Conservation (phyloP, 306 rosid genomes). For the Citrullus mucosospermus region DNA sequence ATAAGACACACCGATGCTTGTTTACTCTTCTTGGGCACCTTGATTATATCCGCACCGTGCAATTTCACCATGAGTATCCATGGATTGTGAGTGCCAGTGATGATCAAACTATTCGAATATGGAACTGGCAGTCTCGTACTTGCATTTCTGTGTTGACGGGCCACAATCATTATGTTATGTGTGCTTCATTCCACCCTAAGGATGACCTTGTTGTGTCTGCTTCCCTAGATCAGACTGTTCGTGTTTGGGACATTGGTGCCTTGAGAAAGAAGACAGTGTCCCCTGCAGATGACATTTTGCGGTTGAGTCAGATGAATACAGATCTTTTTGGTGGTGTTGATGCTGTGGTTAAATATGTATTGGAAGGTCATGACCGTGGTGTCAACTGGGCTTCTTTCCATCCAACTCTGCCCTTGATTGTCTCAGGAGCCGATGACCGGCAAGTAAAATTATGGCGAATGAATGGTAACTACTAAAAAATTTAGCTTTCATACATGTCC, state of each 20-base stretch:
- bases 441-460: slow-evolving; percentile 95
- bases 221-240: slow-evolving; percentile 91
- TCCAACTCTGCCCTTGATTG: slow-evolving; percentile 86
- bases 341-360: slow-evolving; percentile 85
- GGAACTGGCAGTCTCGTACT: slow-evolving; percentile 99
- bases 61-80: slow-evolving; percentile 90
- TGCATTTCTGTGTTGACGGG: slow-evolving; percentile 93
- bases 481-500: background rate
- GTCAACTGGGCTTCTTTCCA: slow-evolving; percentile 98
- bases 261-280: slow-evolving; percentile 83
- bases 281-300: slow-evolving; percentile 79
- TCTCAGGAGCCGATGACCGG: slow-evolving; percentile 95
- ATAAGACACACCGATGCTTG: slow-evolving; percentile 87
- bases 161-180: slow-evolving; percentile 97
- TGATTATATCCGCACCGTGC: slow-evolving; percentile 91
- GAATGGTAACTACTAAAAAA: slow-evolving; percentile 43
- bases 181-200: slow-evolving; percentile 88
- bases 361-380: slow-evolving; percentile 98
- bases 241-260: slow-evolving; percentile 96
- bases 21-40: slow-evolving; percentile 96
- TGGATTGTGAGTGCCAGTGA: slow-evolving; percentile 99
- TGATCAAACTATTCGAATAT: slow-evolving; percentile 94
- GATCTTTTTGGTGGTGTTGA: slow-evolving; percentile 95
- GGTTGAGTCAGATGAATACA: slow-evolving; percentile 89
- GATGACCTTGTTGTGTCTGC: slow-evolving; percentile 95